These are phyloP conservation scores for Claviceps africana DNA, from an alignment of 2,329 filamentous ascomycete species.

Conservation along the genomic window DNA sequence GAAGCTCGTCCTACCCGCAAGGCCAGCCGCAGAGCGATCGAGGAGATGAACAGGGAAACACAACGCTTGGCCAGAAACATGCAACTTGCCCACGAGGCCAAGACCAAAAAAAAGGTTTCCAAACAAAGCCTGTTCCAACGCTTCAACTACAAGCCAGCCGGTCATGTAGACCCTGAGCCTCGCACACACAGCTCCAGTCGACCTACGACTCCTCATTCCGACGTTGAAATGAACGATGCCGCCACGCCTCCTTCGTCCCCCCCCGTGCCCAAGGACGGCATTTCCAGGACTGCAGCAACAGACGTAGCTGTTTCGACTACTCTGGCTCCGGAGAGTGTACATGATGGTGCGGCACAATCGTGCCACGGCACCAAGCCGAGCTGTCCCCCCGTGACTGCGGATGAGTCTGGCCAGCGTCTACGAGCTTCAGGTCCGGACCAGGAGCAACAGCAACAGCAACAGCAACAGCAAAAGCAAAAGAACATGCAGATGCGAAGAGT, in stretches of 20 bases:
- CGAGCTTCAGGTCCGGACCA: conserved; percentile 16
- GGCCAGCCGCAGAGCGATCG: conserved; percentile 84
- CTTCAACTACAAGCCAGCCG: conserved; percentile 56
- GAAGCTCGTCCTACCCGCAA: conserved; percentile 59
- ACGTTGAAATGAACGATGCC: conserved; percentile 35
- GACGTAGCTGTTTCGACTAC: background rate
- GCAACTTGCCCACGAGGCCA: conserved; percentile 80
- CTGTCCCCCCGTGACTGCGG: conserved; percentile 11
- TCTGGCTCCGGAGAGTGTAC: background rate
- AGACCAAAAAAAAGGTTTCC: conserved; percentile 80
- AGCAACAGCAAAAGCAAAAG: conserved; percentile 16
- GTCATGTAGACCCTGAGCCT: conserved; percentile 4
- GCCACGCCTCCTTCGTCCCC: conserved; percentile 64
- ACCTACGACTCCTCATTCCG: conserved; percentile 35
- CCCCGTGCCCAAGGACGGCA: conserved; percentile 19
- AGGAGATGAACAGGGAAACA: conserved; percentile 91
- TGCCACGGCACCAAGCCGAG: background rate
- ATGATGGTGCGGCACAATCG: background rate
- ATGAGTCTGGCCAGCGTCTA: conserved; percentile 48
- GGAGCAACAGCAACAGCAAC: conserved; percentile 12
- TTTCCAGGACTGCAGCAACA: conserved; percentile 12
- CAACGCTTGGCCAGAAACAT: conserved; percentile 81
- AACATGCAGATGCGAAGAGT: conserved; percentile 31
- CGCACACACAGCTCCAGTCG: conserved; percentile 39
- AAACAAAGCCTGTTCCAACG: conserved; percentile 70